Base-by-base conservation (phyloP, 306 rosid genomes). In the Adenanthera pavonina region DNA sequence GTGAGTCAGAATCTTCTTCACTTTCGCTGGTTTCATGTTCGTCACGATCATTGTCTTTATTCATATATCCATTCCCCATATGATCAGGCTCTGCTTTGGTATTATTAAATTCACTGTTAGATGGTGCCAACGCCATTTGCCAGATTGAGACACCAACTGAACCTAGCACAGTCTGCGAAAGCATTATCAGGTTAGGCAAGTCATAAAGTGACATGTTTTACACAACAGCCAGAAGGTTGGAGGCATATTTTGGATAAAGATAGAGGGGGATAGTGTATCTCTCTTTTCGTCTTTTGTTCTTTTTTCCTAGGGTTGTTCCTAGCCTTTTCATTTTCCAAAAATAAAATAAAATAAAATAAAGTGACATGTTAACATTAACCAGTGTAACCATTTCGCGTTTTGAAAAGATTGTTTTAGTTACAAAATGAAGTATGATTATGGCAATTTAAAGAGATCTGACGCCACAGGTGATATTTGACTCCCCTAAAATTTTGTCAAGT, bases 121-220 rank as follows among this genome's bases (percentile, higher is more conserved):
- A 84, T 38, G 90, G 88, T 4, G 88, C 88, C 48, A 86, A 85
- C 33, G 94, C 93, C 97, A 96, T 96, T 85, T 92, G 94, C 97
- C 98, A 96, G 54, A 96, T 93, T 43, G 98, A 85, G 49, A 92
- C 90, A 25, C 93, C 95, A 36, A 84, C 86, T 3, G 97, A 89
- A 7, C 86, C 91, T 56, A 93, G 83, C 72, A 89, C 91, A 6
- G 85, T 87, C 99, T 96, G 87, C 73, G 70, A 74, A 57, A 12
- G 40, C n/a, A 41, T 33, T 12, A 54, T 14, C 69, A 80, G 46
- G 40, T 47, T 38, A 59, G 40, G 59, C 43, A 60, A 73, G 19
- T 19, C 44, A 60, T 16, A 73, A 59, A 43, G 46, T 51, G 35
- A 68, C 46, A 20, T 43, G 25, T 30, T 3, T 25, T 25, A 25